Conservation (phyloP, 208 protist species). For the Strigomonas galati region DNA sequence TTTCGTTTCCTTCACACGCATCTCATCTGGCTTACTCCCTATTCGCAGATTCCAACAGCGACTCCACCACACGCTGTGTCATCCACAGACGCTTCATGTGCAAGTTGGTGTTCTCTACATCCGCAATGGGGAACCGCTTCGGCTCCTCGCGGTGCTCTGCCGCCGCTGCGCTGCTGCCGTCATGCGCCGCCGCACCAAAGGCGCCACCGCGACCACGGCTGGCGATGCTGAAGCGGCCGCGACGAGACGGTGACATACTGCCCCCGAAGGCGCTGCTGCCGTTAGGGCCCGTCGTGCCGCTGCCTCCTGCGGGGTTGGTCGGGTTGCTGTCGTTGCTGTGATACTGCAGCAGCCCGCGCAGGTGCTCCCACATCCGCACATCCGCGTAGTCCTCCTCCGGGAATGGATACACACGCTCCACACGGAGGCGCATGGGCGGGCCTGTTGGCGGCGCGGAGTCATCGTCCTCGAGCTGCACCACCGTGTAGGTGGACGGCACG, state of each 20-base stretch:
- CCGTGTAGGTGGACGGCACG: neutral
- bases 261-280: neutral
- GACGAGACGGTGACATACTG: neutral
- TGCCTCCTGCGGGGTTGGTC: too few relatives aligned
- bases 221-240: neutral
- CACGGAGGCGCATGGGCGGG: neutral
- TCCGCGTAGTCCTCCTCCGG: conserved; percentile 11
- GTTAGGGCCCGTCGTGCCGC: neutral
- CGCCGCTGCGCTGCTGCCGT: neutral
- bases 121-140: conserved; percentile 14
- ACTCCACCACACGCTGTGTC: conserved; percentile 19
- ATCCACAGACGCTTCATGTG: conserved; percentile 10
- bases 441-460: neutral
- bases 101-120: conserved; percentile 6
- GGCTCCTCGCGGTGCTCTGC: conserved; percentile 7
- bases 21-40: neutral
- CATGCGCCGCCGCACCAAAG: neutral
- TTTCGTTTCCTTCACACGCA: neutral
- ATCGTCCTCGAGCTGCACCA: neutral
- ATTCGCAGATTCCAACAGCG: conserved; percentile 1
- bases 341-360: conserved; percentile 9
- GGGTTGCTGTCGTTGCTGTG: neutral
- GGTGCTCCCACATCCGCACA: conserved; percentile 10
- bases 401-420: neutral
- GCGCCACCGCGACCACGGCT: neutral